phyloP scores from a whole-genome alignment of 1,284 basidiomycete genomes.

The Cerioporus squamosus region DNA sequence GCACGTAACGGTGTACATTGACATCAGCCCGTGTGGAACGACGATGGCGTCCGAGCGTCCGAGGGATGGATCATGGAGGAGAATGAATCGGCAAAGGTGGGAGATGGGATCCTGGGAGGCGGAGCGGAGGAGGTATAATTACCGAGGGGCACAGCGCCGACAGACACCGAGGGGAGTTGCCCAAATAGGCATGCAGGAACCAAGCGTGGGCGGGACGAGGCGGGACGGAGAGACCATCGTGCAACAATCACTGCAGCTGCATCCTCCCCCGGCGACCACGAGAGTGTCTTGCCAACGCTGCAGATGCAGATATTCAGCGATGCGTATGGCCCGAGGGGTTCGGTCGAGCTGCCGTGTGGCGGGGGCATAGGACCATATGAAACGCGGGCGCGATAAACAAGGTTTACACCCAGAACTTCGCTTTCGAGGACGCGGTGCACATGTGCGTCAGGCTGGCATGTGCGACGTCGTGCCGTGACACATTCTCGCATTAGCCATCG shows the following conservation, averaged over 20 bases:
- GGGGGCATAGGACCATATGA: constrained; percentile 10
- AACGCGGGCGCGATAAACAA: neutral
- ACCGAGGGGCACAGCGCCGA: constrained; percentile 13
- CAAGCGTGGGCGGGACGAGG: constrained; percentile 7
- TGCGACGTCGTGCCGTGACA: constrained; percentile 6
- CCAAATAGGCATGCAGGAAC: constrained; percentile 15
- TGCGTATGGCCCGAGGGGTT: neutral
- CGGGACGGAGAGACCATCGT: constrained; percentile 3
- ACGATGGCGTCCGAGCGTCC: neutral
- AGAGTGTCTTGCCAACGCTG: neutral
- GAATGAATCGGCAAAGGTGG: neutral
- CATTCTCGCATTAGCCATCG: constrained; percentile 4
- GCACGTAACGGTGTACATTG: neutral
- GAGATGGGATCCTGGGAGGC: neutral
- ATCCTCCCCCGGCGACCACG: neutral
- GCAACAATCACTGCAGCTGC: constrained; percentile 7
- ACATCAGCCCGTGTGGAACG: neutral
- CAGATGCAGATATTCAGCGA: neutral
- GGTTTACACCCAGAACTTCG: constrained; percentile 5
- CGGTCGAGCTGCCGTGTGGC: constrained; percentile 6
- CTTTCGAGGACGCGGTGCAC: neutral
- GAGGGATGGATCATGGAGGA: neutral
- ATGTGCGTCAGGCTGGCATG: constrained; percentile 7
- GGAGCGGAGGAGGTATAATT: constrained; percentile 16
- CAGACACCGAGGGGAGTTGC: constrained; percentile 1